These are phyloP conservation scores for Phialocephala subalpina DNA, from an alignment of 2,329 filamentous ascomycete species.

Conservation along the genomic window DNA sequence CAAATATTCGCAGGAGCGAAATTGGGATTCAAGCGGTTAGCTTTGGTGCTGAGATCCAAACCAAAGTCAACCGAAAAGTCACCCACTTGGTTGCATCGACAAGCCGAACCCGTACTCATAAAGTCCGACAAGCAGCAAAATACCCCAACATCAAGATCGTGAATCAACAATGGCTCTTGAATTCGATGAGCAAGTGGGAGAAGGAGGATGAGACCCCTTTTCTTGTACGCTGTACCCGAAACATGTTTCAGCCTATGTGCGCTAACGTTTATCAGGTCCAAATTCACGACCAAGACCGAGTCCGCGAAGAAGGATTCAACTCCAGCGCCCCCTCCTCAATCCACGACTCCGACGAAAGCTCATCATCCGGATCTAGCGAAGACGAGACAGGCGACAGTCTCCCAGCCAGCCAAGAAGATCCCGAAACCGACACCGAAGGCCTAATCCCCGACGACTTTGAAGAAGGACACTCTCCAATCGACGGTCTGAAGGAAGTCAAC, in stretches of 20 bases:
- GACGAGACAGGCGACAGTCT: constrained; percentile 44
- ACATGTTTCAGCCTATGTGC: not conserved
- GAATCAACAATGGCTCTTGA: constrained; percentile 86
- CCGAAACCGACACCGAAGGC: constrained; percentile 50
- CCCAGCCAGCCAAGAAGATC: constrained; percentile 43
- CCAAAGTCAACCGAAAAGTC: constrained; percentile 64
- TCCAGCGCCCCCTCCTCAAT: constrained; percentile 53
- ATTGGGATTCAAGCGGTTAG: constrained; percentile 86
- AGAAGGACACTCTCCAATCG: constrained; percentile 60
- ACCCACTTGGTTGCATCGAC: constrained; percentile 80
- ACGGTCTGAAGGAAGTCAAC: constrained; percentile 65
- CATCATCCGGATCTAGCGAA: constrained; percentile 44
- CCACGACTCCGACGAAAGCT: constrained; percentile 51
- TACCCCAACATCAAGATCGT: constrained; percentile 89
- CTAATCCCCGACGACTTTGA: constrained; percentile 59
- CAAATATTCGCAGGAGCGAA: constrained; percentile 66
- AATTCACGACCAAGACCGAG: constrained; percentile 73
- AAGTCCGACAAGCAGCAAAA: constrained; percentile 85
- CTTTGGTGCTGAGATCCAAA: constrained; percentile 77
- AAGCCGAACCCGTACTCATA: constrained; percentile 80
- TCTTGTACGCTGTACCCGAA: constrained; percentile 35
- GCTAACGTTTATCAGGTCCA: constrained; percentile 56
- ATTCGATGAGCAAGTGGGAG: constrained; percentile 85
- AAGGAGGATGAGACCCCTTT: constrained; percentile 76
- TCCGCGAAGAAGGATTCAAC: constrained; percentile 49